Conservation (phyloP, 345 rosid species). For the Rhodamnia rubescens region DNA sequence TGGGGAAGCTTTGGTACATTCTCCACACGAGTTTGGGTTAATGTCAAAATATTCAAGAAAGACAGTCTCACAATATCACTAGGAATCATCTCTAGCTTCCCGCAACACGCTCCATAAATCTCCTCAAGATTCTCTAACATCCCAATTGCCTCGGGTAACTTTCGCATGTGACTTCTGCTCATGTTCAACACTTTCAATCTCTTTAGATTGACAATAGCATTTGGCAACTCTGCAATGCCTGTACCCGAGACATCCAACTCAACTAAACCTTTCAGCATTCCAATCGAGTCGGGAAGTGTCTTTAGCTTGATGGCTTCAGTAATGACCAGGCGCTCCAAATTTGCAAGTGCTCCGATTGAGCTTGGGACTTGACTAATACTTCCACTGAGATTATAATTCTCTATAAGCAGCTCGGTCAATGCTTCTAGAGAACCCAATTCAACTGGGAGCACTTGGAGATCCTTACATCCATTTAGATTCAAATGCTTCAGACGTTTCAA, state of each 20-base stretch:
- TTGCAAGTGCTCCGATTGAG: too few species aligned
- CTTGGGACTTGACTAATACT: too few species aligned
- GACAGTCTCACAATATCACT: neutral
- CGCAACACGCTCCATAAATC: rapidly evolving
- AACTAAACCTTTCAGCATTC: neutral
- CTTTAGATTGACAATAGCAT: neutral
- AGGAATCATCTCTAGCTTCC: rapidly evolving
- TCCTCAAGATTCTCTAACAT: neutral
- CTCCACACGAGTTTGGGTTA: neutral
- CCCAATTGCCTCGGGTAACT: neutral
- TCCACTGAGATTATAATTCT: too few species aligned
- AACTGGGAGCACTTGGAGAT: too few species aligned
- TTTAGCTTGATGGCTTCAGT: too few species aligned
- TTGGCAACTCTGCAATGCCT: neutral
- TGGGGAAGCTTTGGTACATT: neutral
- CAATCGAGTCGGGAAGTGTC: too few species aligned
- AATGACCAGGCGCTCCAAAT: too few species aligned
- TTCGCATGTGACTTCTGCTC: rapidly evolving
- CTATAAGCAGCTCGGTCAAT: too few species aligned
- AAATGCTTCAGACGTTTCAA: too few species aligned
- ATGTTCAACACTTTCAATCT: neutral
- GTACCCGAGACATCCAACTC: neutral
- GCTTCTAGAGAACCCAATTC: too few species aligned
- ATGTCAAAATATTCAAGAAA: neutral
- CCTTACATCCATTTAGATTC: too few species aligned